phyloP scores from a whole-genome alignment of 306 rosid species.

The Crotalaria pallida region DNA sequence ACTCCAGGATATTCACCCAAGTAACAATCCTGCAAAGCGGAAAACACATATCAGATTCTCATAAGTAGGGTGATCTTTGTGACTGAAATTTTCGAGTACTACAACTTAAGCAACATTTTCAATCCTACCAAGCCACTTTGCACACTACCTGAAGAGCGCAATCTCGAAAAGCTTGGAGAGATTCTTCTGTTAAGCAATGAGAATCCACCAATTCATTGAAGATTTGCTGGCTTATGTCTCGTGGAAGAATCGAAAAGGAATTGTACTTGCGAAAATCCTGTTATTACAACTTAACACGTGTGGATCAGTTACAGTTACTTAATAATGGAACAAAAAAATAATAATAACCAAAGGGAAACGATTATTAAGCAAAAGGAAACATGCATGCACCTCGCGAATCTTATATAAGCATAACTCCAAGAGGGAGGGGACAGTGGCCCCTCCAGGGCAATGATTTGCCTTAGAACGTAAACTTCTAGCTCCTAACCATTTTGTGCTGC shows the following conservation, averaged over 20 bases:
- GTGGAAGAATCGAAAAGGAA: slow-evolving; percentile 53
- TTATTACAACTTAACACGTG: slow-evolving; percentile 2
- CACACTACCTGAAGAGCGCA: slow-evolving; percentile 62
- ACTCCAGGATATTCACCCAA: slow-evolving; percentile 57
- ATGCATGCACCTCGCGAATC: slow-evolving; percentile 50
- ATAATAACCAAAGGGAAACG: neutral
- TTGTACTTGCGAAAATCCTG: slow-evolving; percentile 47
- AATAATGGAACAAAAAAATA: slow-evolving; percentile 3
- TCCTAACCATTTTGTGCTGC: slow-evolving; percentile 53
- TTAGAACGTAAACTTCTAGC: slow-evolving; percentile 30
- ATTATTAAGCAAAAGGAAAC: slow-evolving; percentile 1
- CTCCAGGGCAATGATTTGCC: slow-evolving; percentile 30
- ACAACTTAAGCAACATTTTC: slow-evolving; percentile 12
- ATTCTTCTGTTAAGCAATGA: slow-evolving; percentile 43
- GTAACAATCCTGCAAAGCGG: slow-evolving; percentile 49
- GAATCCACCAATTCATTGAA: slow-evolving; percentile 59
- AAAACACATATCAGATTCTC: neutral
- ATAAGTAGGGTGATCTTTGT: neutral
- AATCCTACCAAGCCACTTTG: slow-evolving; percentile 12
- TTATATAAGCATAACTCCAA: slow-evolving; percentile 52
- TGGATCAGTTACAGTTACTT: slow-evolving; percentile 5
- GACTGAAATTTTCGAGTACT: neutral
- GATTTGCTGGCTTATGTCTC: slow-evolving; percentile 65
- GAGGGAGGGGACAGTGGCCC: slow-evolving; percentile 48
- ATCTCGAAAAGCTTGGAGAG: slow-evolving; percentile 50